Evolutionary conservation across 179 eudicot species (phyloP).

Genomic region (Heliamphora pulchella): DNA sequence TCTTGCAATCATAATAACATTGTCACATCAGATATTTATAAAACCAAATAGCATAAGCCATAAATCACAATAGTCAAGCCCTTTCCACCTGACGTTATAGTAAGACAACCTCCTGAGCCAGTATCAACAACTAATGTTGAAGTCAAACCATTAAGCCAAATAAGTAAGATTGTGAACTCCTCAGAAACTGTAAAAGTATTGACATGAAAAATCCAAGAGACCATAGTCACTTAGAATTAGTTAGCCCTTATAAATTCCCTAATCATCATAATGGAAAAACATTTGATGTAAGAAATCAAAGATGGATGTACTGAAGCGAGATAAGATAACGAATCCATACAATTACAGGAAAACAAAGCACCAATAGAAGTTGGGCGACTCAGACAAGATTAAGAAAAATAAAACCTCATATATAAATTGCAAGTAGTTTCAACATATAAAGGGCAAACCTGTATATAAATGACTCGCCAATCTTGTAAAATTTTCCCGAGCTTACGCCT

Average conservation of each 20-base stretch:
- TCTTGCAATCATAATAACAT: too few relatives aligned
- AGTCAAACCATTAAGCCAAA: neutral
- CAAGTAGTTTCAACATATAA: neutral
- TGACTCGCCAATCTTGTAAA: conserved; percentile 93
- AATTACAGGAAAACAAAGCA: neutral
- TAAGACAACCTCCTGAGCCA: neutral
- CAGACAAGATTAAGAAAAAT: neutral
- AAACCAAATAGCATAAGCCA: neutral
- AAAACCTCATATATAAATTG: neutral
- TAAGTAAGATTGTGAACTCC: neutral
- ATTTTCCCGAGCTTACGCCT: conserved; percentile 97
- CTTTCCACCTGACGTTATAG: neutral
- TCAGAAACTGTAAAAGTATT: neutral
- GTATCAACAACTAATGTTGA: neutral
- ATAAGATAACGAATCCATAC: neutral
- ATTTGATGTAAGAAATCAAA: neutral
- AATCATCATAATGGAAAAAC: neutral
- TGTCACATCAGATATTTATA: neutral
- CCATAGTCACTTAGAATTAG: neutral
- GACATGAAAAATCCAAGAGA: neutral
- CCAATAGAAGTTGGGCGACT: neutral
- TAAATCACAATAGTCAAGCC: conserved; percentile 3
- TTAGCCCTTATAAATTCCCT: neutral
- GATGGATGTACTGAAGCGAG: neutral
- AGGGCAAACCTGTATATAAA: conserved; percentile 61